Evolutionary conservation across 352 stramenopile genomes (phyloP).

Genomic region (Globisporangium parvum): DNA sequence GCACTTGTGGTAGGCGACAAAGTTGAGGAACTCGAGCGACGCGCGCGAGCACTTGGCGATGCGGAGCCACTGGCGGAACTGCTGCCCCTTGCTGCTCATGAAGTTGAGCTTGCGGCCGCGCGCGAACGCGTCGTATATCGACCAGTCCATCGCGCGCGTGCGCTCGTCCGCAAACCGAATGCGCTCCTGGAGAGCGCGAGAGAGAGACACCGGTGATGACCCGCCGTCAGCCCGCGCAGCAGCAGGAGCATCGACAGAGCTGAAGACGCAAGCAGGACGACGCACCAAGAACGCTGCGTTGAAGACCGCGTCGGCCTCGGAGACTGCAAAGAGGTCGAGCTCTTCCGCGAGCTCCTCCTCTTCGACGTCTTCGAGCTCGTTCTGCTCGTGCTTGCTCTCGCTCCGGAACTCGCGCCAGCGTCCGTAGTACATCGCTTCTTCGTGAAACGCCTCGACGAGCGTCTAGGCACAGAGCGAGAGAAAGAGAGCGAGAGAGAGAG

Average conservation of each 20-base stretch:
- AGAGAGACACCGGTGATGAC: neutral
- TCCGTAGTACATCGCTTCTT: conserved; percentile 81
- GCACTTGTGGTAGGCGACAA: conserved; percentile 82
- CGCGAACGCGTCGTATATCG: conserved; percentile 75
- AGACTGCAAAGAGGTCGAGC: conserved; percentile 79
- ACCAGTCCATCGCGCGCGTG: conserved; percentile 78
- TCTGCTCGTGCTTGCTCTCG: conserved; percentile 73
- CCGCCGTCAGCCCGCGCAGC: conserved; percentile 1
- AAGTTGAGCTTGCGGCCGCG: conserved; percentile 79
- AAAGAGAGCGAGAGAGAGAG: neutral
- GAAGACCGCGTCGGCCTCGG: conserved; percentile 69
- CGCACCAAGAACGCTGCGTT: conserved; percentile 65
- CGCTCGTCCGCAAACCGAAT: conserved; percentile 83
- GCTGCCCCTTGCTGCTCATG: conserved; percentile 62
- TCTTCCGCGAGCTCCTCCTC: conserved; percentile 81
- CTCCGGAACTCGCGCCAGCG: conserved; percentile 78
- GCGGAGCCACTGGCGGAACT: conserved; percentile 67
- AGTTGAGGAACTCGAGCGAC: conserved; percentile 83
- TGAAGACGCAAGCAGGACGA: no score
- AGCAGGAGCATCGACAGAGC: conserved; percentile 1
- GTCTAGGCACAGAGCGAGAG: conserved; percentile 28
- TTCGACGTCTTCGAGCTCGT: conserved; percentile 74
- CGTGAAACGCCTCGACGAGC: conserved; percentile 66
- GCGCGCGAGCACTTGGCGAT: conserved; percentile 61
- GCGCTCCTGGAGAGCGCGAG: conserved; percentile 36